Conservation (phyloP, 1,284 basidiomycete species). For the Trichosporon coremiiforme region DNA sequence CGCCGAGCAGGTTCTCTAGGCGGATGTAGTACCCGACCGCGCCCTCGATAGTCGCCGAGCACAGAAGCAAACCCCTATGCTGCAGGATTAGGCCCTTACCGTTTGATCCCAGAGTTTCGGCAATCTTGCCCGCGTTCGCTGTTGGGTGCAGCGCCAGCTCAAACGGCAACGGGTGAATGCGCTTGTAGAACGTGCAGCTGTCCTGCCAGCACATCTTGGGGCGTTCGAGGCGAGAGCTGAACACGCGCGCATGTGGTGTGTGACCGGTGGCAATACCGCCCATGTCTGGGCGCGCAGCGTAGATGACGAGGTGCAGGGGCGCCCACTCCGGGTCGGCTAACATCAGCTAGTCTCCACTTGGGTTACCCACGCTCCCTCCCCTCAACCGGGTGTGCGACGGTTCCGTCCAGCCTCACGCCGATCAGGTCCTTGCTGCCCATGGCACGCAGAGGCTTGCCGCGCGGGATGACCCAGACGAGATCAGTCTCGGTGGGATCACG, state of each 20-base stretch:
- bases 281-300: constrained; percentile 34
- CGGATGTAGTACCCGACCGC: constrained; percentile 36
- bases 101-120: constrained; percentile 17
- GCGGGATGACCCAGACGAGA: constrained; percentile 35
- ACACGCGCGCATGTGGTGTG: constrained; percentile 36
- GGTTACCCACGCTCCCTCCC: constrained; percentile 24
- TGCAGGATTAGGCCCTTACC: constrained; percentile 37
- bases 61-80: constrained; percentile 36
- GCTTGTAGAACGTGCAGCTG: constrained; percentile 37
- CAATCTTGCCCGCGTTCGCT: constrained; percentile 20
- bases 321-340: constrained; percentile 33
- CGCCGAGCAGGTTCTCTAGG: constrained; percentile 35
- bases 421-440: constrained; percentile 33
- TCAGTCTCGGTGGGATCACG: constrained; percentile 31
- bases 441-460: constrained; percentile 32
- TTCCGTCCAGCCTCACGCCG: constrained; percentile 26
- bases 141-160: background rate
- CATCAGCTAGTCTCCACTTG: background rate
- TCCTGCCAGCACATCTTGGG: constrained; percentile 41
- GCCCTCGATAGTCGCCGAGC: constrained; percentile 38
- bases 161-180: constrained; percentile 33
- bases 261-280: constrained; percentile 35
- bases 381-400: constrained; percentile 18
- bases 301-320: constrained; percentile 37
- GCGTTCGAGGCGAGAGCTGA: constrained; percentile 29